A percentile compares a stretch with the other conserved stretches of the same genome.
Evolutionary conservation across 768 basidiomycete species (phyloP).

Genomic region (Suillus clintonianus): DNA sequence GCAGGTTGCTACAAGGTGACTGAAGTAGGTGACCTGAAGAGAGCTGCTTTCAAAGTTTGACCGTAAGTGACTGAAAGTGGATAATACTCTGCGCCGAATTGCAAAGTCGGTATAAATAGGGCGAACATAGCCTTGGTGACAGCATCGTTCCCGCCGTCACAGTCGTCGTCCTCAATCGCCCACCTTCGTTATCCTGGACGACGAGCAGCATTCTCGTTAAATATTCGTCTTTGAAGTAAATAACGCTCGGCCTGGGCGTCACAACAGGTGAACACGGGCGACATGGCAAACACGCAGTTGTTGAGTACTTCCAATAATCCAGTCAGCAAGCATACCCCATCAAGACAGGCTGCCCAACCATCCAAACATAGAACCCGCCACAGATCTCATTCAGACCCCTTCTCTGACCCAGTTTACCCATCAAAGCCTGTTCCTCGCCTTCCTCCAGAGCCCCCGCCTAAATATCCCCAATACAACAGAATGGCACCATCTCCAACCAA

Average conservation of each 20-base stretch:
- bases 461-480: conserved; percentile 26
- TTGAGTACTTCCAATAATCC: conserved; percentile 10
- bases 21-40: neutral
- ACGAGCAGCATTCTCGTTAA: neutral
- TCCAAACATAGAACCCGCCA: conserved; percentile 36
- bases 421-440: conserved; percentile 41
- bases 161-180: conserved; percentile 8
- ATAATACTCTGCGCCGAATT: neutral
- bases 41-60: neutral
- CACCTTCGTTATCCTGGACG: conserved; percentile 3
- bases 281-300: conserved; percentile 19
- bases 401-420: conserved; percentile 41
- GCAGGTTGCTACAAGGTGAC: neutral
- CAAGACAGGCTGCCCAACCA: conserved; percentile 20
- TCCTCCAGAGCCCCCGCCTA: conserved; percentile 38
- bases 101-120: neutral
- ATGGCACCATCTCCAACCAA: conserved; percentile 30
- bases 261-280: conserved; percentile 17
- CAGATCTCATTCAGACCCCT: conserved; percentile 56
- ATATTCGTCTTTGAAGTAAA: neutral
- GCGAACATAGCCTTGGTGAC: neutral
- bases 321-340: conserved; percentile 25
- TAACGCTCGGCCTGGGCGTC: conserved; percentile 18
- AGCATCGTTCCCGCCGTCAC: conserved; percentile 6
- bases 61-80: neutral